A percentile compares a stretch with the other conserved stretches of the same genome.
Conservation (phyloP, 139 green algal species). For the Closterium sp. region DNA sequence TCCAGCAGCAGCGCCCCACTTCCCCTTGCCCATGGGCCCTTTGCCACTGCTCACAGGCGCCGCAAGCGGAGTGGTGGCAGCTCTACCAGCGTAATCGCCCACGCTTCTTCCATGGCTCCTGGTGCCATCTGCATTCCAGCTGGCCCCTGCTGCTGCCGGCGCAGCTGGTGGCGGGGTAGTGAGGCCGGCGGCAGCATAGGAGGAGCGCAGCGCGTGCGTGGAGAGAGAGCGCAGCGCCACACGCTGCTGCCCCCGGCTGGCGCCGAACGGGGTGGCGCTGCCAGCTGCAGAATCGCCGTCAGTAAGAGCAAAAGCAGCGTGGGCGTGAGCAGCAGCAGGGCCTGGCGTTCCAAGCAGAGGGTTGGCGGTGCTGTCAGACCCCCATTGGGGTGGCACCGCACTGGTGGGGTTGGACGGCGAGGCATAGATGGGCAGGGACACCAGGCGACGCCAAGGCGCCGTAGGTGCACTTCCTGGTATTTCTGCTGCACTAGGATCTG, state of each 20-base stretch:
- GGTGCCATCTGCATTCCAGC: too few species aligned
- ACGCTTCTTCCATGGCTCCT: too few species aligned
- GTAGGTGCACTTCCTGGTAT: background rate
- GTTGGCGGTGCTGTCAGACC: background rate
- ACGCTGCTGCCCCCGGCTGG: background rate
- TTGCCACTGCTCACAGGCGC: too few species aligned
- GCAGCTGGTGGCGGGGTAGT: background rate
- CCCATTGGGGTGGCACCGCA: background rate
- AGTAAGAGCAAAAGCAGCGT: too few species aligned
- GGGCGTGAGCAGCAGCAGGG: background rate
- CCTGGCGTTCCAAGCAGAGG: background rate
- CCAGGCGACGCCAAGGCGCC: background rate
- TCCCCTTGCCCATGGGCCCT: background rate
- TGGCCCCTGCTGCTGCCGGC: too few species aligned
- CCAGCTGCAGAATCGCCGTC: background rate
- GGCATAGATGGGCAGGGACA: background rate
- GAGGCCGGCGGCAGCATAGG: background rate
- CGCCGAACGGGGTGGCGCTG: background rate
- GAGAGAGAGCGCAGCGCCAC: background rate
- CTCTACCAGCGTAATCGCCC: too few species aligned
- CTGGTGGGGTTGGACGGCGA: background rate
- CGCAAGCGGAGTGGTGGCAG: too few species aligned
- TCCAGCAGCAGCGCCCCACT: background rate
- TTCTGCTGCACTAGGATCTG: background rate
- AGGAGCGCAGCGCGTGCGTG: background rate